A percentile compares a stretch with the other conserved stretches of the same genome.
phyloP scores from a whole-genome alignment of 139 green algal genomes.

The Chlamydomonas sp. region DNA sequence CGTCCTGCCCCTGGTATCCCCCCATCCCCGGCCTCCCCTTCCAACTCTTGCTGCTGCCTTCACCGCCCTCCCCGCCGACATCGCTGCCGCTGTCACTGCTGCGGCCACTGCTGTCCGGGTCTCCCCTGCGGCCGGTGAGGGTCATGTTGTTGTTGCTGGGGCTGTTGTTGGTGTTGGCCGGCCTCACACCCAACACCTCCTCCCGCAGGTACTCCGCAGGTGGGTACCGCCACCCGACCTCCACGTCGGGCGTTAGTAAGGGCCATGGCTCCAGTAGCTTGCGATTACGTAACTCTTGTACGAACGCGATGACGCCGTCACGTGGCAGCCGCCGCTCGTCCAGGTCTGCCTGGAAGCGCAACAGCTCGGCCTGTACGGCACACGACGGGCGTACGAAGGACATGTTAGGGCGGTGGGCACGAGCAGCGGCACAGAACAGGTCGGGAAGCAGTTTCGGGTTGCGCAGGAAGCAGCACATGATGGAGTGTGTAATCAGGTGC shows the following conservation, averaged over 20 bases:
- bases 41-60: no score
- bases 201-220: constrained; percentile 2
- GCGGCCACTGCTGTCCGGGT: no score
- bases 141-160: no score
- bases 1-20: no score
- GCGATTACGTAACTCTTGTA: not conserved
- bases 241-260: not conserved
- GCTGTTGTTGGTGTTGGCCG: not conserved
- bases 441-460: not conserved
- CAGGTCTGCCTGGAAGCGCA: not conserved
- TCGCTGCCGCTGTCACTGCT: no score
- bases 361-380: not conserved
- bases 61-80: no score
- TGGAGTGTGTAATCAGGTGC: no score
- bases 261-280: not conserved
- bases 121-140: no score
- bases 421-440: no score
- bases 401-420: not conserved
- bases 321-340: not conserved
- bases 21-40: no score
- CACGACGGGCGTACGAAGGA: not conserved
- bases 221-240: constrained; percentile 20
- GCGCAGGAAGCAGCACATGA: no score
- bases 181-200: not conserved
- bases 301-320: constrained; percentile 1